These are phyloP conservation scores for Anthostomella pinea DNA, from an alignment of 2,329 filamentous ascomycete genomes.

Conservation along the genomic window DNA sequence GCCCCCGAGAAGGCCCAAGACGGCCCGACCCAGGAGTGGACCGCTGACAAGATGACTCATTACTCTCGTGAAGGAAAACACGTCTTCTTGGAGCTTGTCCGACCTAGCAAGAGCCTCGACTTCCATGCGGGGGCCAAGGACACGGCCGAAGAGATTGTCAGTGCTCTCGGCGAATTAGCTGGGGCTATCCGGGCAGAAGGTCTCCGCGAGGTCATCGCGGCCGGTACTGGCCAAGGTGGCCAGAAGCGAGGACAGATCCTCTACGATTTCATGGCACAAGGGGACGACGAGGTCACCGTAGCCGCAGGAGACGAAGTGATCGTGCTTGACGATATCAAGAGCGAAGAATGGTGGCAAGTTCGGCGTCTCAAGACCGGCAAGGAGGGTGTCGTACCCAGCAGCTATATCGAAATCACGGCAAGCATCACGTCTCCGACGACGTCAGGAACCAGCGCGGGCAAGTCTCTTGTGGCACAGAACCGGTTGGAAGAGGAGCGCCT, in stretches of 20 bases:
- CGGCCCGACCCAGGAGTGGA: constrained; percentile 87
- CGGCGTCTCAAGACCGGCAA: constrained; percentile 85
- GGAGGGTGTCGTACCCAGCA: constrained; percentile 94
- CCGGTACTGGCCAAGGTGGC: constrained; percentile 62
- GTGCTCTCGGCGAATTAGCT: constrained; percentile 81
- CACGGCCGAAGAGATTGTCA: constrained; percentile 90
- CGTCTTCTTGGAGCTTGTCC: constrained; percentile 89
- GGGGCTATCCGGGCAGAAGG: constrained; percentile 82
- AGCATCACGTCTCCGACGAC: constrained; percentile 51
- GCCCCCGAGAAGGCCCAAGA: constrained; percentile 81
- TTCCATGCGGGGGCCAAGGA: constrained; percentile 98
- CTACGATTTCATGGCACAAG: constrained; percentile 96
- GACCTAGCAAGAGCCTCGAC: constrained; percentile 91
- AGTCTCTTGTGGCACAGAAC: constrained; percentile 73
- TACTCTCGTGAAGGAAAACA: constrained; percentile 98
- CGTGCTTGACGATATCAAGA: constrained; percentile 84
- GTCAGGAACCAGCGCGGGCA: constrained; percentile 48
- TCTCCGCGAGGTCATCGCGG: constrained; percentile 80
- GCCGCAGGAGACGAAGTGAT: constrained; percentile 86
- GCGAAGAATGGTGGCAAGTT: constrained; percentile 98
- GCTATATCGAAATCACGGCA: constrained; percentile 87
- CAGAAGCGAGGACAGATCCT: constrained; percentile 83
- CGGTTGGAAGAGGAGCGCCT: constrained; percentile 77
- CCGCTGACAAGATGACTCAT: constrained; percentile 90
- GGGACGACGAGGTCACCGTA: constrained; percentile 94